phyloP scores from a whole-genome alignment of 1,139 yeast genomes.

The Kodamaea plutei region DNA sequence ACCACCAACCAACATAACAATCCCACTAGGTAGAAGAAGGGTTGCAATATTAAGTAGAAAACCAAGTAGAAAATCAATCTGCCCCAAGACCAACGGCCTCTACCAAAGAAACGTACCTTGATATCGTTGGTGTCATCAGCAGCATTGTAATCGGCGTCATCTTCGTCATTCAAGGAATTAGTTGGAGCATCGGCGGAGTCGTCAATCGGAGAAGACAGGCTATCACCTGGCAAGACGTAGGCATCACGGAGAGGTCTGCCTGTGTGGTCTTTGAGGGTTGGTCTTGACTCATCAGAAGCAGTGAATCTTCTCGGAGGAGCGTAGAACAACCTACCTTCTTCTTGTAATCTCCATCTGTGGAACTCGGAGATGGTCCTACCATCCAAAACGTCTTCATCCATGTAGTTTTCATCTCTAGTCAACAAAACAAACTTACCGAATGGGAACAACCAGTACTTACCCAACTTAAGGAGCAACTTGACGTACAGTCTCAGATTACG shows the following conservation, averaged over 20 bases:
- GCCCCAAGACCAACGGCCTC: constrained; percentile 90
- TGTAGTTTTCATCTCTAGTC: constrained; percentile 72
- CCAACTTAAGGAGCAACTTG: constrained; percentile 56
- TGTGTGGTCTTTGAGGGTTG: constrained; percentile 42
- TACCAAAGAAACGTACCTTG: constrained; percentile 72
- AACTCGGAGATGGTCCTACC: constrained; percentile 85
- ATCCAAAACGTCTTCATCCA: constrained; percentile 83
- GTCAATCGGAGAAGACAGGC: not conserved
- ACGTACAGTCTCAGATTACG: constrained; percentile 51
- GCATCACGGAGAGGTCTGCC: constrained; percentile 42
- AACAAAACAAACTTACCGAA: constrained; percentile 87
- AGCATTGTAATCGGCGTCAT: constrained; percentile 6
- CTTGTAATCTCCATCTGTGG: constrained; percentile 83
- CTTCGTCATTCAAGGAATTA: not conserved
- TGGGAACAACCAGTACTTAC: constrained; percentile 71
- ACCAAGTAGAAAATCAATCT: constrained; percentile 72
- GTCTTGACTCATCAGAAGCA: constrained; percentile 31
- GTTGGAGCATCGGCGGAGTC: not conserved
- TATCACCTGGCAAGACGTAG: constrained; percentile 27
- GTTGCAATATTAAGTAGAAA: constrained; percentile 69
- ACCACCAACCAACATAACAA: constrained; percentile 76
- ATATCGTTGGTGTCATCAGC: constrained; percentile 34
- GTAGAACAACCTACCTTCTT: constrained; percentile 65
- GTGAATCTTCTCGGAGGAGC: constrained; percentile 57
- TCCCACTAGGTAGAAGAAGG: constrained; percentile 55